A percentile compares a stretch with the other conserved stretches of the same genome.
Conservation (phyloP, 2,329 filamentous ascomycete species). For the Alternaria angustiovoidea region DNA sequence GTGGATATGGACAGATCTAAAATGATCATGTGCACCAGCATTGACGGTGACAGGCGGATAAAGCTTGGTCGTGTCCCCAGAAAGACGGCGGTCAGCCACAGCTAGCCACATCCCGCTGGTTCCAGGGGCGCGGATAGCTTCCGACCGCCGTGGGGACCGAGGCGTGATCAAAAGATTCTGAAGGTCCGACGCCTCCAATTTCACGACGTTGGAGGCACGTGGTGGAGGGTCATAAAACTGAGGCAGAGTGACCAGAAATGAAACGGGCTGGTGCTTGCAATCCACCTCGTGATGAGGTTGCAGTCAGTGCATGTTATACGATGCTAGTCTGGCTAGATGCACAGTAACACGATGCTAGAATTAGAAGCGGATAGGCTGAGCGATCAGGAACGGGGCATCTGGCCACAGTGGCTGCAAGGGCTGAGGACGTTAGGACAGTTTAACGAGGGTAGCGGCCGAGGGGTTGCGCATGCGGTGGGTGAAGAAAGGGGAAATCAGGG, state of each 20-base stretch:
- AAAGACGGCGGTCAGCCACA: conserved; percentile 27
- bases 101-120: conserved; percentile 25
- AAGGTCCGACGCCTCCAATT: conserved; percentile 34
- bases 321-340: conserved; percentile 31
- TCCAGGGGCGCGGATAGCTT: conserved; percentile 11
- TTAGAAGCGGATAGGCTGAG: conserved; percentile 38
- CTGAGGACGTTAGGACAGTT: conserved; percentile 21
- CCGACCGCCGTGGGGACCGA: conserved; percentile 25
- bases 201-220: conserved; percentile 41
- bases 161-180: conserved; percentile 38
- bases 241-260: conserved; percentile 30
- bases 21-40: conserved; percentile 6
- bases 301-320: conserved; percentile 26
- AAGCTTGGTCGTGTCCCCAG: conserved; percentile 5
- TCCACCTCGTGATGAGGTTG: conserved; percentile 34
- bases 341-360: conserved; percentile 25
- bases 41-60: conserved; percentile 5
- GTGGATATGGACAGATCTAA: conserved; percentile 6
- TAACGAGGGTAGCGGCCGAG: conserved; percentile 21
- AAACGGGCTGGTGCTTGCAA: conserved; percentile 2
- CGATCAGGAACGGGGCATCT: conserved; percentile 25
- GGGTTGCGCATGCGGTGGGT: conserved; percentile 16
- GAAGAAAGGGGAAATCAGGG: conserved; percentile 20
- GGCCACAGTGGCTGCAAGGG: conserved; percentile 28
- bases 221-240: conserved; percentile 23